Evolutionary conservation across 768 basidiomycete species (phyloP).

Genomic region (Pleurotus ostreatus): DNA sequence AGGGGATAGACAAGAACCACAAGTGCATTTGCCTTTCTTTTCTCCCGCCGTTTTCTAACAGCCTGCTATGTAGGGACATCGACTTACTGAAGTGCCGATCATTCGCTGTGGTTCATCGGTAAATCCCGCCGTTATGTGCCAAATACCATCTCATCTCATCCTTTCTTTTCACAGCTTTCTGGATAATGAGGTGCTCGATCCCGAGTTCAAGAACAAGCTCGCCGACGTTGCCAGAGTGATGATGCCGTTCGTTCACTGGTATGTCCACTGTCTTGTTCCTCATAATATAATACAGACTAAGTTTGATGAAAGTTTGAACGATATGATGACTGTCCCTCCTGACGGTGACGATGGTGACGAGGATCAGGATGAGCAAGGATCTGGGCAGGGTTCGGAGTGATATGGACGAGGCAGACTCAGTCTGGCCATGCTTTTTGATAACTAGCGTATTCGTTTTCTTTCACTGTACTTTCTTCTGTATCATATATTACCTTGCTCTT

Average conservation of each 20-base stretch:
- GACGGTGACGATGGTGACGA: constrained; percentile 22
- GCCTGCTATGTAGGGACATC: constrained; percentile 60
- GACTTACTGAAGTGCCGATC: constrained; percentile 85
- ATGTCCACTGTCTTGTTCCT: constrained; percentile 15
- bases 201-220: constrained; percentile 64
- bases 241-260: constrained; percentile 81
- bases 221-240: constrained; percentile 49
- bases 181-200: constrained; percentile 66
- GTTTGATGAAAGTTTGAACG: constrained; percentile 51
- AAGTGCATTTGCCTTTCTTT: constrained; percentile 36
- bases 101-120: constrained; percentile 67
- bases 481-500: too few relatives aligned
- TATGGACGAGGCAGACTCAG: too few relatives aligned
- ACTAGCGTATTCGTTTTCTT: too few relatives aligned
- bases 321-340: constrained; percentile 58
- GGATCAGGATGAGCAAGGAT: constrained; percentile 4
- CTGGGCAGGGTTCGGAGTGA: background rate
- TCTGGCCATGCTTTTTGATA: too few relatives aligned
- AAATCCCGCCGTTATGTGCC: constrained; percentile 13
- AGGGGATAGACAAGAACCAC: constrained; percentile 83
- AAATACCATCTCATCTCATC: background rate
- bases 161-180: constrained; percentile 46
- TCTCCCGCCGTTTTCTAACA: background rate
- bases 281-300: background rate
- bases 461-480: too few relatives aligned